Percentiles rank a stretch among this genome's conserved stretches.
Evolutionary conservation across 331 rosid species (phyloP).

Genomic region (Cydonia oblonga): DNA sequence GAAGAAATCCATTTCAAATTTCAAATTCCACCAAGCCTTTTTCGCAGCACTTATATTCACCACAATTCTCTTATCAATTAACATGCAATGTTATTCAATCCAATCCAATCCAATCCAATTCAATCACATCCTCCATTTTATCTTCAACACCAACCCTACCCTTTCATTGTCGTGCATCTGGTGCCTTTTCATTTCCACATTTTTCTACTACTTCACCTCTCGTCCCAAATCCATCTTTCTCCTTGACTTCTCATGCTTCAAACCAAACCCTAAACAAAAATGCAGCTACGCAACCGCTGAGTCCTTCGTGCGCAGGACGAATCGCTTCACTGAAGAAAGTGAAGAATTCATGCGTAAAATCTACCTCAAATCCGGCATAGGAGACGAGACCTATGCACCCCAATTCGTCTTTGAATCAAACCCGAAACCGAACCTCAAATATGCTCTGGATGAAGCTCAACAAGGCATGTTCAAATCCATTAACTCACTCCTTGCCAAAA

Average conservation of each 20-base stretch:
- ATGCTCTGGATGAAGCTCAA: constrained; percentile 2
- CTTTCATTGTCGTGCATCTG: neutral
- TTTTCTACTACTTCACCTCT: neutral
- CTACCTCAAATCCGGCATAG: constrained; percentile 5
- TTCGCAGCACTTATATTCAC: neutral
- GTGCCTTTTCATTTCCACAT: neutral
- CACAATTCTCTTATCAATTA: neutral
- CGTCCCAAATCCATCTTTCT: constrained; percentile 5
- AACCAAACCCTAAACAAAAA: neutral
- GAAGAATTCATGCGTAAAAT: constrained; percentile 4
- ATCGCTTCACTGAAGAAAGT: neutral
- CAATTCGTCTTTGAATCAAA: neutral
- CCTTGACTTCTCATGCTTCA: constrained; percentile 2
- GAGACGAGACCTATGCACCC: constrained; percentile 11
- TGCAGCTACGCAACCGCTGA: neutral
- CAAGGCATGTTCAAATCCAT: constrained; percentile 5
- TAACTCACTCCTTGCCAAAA: neutral
- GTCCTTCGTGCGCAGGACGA: neutral
- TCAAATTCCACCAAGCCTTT: neutral
- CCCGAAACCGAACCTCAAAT: neutral
- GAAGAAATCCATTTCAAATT: neutral
- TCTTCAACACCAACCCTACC: neutral
- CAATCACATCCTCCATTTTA: neutral
- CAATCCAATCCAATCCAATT: neutral
- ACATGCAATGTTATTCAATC: neutral